phyloP scores from a whole-genome alignment of 2,329 filamentous ascomycete species.

The Cercospora zeae-maydis region DNA sequence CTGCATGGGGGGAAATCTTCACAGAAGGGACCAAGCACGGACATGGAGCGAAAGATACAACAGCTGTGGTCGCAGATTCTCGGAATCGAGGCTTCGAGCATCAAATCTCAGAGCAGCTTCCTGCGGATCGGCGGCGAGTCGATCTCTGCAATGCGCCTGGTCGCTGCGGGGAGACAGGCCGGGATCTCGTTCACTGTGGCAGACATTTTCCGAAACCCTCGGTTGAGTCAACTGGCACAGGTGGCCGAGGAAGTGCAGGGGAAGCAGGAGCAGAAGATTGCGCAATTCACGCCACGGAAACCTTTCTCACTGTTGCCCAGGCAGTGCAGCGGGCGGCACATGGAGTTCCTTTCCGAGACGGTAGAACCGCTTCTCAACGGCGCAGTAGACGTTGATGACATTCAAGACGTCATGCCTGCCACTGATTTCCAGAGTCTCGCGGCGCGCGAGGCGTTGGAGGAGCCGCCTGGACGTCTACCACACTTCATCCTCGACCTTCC shows the following conservation, averaged over 20 bases:
- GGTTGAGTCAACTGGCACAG: slow-evolving; percentile 23
- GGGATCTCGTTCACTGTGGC: slow-evolving; percentile 42
- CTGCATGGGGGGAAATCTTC: slow-evolving; percentile 22
- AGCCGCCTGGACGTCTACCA: slow-evolving; percentile 18
- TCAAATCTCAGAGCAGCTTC: slow-evolving; percentile 56
- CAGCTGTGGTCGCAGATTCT: slow-evolving; percentile 52
- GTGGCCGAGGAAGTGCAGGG: neutral
- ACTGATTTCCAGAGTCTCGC: slow-evolving; percentile 29
- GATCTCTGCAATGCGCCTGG: slow-evolving; percentile 46
- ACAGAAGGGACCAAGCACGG: slow-evolving; percentile 45
- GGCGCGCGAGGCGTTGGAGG: slow-evolving; percentile 11
- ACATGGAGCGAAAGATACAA: slow-evolving; percentile 54
- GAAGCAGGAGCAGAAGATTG: neutral
- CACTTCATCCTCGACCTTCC: slow-evolving; percentile 28
- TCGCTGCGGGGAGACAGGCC: slow-evolving; percentile 38
- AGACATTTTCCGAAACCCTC: slow-evolving; percentile 42
- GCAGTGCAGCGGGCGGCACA: neutral
- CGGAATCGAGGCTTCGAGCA: slow-evolving; percentile 41
- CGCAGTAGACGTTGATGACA: slow-evolving; percentile 8
- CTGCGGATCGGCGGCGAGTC: slow-evolving; percentile 48
- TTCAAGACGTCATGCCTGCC: slow-evolving; percentile 21
- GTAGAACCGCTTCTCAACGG: slow-evolving; percentile 7
- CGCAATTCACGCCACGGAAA: neutral
- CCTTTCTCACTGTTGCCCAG: slow-evolving; percentile 9
- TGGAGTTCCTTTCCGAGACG: slow-evolving; percentile 3